A percentile compares a stretch with the other conserved stretches of the same genome.
Evolutionary conservation across 129 eudicot genomes (phyloP).

Genomic region (Escallonia rubra): DNA sequence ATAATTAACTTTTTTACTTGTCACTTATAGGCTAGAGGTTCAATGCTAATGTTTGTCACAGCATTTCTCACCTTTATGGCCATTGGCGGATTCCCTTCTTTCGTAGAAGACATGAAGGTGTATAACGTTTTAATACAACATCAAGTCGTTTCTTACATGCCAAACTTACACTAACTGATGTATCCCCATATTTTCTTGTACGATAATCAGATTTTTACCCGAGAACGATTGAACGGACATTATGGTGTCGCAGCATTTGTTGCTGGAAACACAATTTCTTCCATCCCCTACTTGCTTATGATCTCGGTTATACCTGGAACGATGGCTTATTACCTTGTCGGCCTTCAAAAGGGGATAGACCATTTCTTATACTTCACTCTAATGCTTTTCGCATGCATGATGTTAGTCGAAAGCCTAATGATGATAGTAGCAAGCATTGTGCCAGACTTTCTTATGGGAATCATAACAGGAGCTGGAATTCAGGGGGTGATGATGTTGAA

Average conservation of each 20-base stretch:
- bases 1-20: neutral
- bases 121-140: neutral
- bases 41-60: conserved; percentile 70
- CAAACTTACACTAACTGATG: neutral
- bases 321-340: conserved; percentile 47
- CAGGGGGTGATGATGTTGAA: conserved; percentile 38
- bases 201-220: conserved; percentile 32
- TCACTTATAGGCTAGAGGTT: conserved; percentile 54
- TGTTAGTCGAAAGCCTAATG: conserved; percentile 65
- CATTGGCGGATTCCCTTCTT: conserved; percentile 87
- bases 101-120: conserved; percentile 81
- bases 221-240: conserved; percentile 75
- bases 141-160: neutral
- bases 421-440: conserved; percentile 57
- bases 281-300: conserved; percentile 42
- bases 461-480: conserved; percentile 42
- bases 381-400: conserved; percentile 35
- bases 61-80: conserved; percentile 82
- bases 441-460: conserved; percentile 56
- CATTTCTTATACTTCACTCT: conserved; percentile 42
- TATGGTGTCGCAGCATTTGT: conserved; percentile 43
- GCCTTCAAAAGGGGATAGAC: conserved; percentile 39
- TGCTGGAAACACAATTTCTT: conserved; percentile 47
- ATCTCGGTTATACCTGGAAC: conserved; percentile 44
- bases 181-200: neutral